Evolutionary conservation across 495 filamentous ascomycete species (phyloP), one percentile per base, ranked within the genome.

Genomic region (Neurospora sp.): DNA sequence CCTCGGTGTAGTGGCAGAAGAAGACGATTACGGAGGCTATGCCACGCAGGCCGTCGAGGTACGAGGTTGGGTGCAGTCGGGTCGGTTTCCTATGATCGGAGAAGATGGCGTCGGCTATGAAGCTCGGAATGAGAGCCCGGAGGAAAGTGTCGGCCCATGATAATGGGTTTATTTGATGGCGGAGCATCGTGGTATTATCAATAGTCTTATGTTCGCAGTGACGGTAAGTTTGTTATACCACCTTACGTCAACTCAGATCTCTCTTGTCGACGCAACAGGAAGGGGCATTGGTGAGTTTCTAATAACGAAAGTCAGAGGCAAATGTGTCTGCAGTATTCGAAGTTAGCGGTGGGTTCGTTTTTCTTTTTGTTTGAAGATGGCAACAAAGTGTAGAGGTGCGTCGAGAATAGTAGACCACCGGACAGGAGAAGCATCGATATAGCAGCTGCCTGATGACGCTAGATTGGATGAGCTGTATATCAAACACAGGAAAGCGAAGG

Each of bases 41-140:
- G n/a, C 86, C 87, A 27, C 86, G 83, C 35, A 89, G 80, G 22
- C 86, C 86, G 78, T 86, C 83, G 68, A 89, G 82, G 74, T 87
- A 88, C 22, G 85, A 83, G 0, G 86, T 88, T 22, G 84, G 77
- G 70, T 84, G 84, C 22, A 81, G 39, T 44, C 72, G 78, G 70
- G 69, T 77, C 31, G 75, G 53, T 42, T 73, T 73, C 69, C 72
- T 76, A 20, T 78, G 78, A 18, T 81, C 78, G 22, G 79, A 78
- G 73, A 74, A 79, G 73, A 81, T 22, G 69, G 46, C 12, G 74
- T 80, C 76, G 68, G 78, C 72, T 42, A 82, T 71, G 70, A 82
- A 82, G 71, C 78, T 80, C 3, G 80, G 80, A 10, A 82, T 70
- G 5, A 81, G 68, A 6, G 73, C 40, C 37, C 76, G 74, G 8